Base-by-base conservation (phyloP, 176 grass and related monocot genomes). In the Otatea glauca region DNA sequence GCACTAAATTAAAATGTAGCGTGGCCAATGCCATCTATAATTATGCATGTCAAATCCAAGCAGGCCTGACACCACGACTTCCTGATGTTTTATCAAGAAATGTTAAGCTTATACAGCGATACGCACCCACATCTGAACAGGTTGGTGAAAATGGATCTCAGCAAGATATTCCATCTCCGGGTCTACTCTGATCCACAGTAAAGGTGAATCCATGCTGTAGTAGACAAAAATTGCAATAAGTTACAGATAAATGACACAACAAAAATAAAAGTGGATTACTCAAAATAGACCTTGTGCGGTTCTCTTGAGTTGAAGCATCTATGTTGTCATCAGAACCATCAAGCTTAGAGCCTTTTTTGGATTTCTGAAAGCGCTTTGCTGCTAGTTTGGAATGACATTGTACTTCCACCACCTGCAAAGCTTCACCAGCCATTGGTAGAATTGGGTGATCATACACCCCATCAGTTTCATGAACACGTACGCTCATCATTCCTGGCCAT, bases 401-500 rank as follows among this genome's bases (percentile, higher is more conserved):
- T 87, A 98, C 88, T 82, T 98, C 96, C 81, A 98, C 74, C 54
- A 98, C 83, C 69, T 98, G 96, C 80, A 94, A 95, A 68, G 83
- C 85, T 79, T 98, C 96, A 56, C 96, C 96, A 83, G 93, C 89
- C 85, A 98, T 81, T 69, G 96, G 93, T 35, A 98, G 77, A 88
- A 95, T 85, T 54, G 96, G 96, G 86, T 95, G 93, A 80, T 98
- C 96, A 41, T 98, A 95, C 7, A 90, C 89, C 32, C 85, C 93
- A 68, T 95, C 96, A 45, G 91, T 86, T 91, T 98, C 96, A 84
- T 98, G 93, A 90, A 98, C 89, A 70, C 91, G 92, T 25, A 95
- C 77, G 24, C 91, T 98, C 93, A 98, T 98, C 96, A 98, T 98
- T 89, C 96, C 96, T 70, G 96, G 96, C 93, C 96, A 98, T 86